A percentile compares a stretch with the other conserved stretches of the same genome.
These are phyloP conservation scores for Mantamonas sphyraenae DNA, from an alignment of 78 protist genomes.

Conservation along the genomic window DNA sequence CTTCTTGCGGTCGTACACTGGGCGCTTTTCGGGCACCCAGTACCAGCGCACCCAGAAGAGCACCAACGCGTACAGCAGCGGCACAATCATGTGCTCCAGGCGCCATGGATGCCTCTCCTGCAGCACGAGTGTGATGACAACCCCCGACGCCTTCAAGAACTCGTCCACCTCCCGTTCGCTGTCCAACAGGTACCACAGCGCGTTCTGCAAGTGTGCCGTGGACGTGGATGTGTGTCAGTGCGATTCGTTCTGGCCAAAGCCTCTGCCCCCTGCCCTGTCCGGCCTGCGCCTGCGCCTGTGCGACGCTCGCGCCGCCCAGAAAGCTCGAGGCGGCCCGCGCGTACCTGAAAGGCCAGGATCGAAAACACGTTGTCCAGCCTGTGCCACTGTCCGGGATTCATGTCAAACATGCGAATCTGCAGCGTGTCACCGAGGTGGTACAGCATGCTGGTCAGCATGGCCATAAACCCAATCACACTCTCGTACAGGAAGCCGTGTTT, in stretches of 20 bases:
- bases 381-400: conserved; percentile 43
- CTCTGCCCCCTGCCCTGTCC: too few species aligned
- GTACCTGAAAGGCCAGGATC: conserved; percentile 33
- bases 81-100: conserved; percentile 19
- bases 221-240: conserved; percentile 21
- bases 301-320: too few species aligned
- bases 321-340: conserved; percentile 22
- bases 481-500: too few species aligned
- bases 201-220: conserved; percentile 23
- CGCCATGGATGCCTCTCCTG: conserved; percentile 43
- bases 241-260: too few species aligned
- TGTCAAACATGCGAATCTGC: background rate
- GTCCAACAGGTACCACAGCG: conserved; percentile 8
- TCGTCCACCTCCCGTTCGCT: too few species aligned
- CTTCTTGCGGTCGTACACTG: conserved; percentile 30
- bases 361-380: conserved; percentile 41
- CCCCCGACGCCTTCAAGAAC: too few species aligned
- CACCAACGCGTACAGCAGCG: conserved; percentile 14
- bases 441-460: too few species aligned
- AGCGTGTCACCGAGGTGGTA: background rate
- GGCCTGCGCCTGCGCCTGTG: too few species aligned
- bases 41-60: conserved; percentile 4
- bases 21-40: background rate
- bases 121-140: conserved; percentile 32
- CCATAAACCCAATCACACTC: too few species aligned